phyloP scores from a whole-genome alignment of 768 basidiomycete genomes.

The Trametes elegans region DNA sequence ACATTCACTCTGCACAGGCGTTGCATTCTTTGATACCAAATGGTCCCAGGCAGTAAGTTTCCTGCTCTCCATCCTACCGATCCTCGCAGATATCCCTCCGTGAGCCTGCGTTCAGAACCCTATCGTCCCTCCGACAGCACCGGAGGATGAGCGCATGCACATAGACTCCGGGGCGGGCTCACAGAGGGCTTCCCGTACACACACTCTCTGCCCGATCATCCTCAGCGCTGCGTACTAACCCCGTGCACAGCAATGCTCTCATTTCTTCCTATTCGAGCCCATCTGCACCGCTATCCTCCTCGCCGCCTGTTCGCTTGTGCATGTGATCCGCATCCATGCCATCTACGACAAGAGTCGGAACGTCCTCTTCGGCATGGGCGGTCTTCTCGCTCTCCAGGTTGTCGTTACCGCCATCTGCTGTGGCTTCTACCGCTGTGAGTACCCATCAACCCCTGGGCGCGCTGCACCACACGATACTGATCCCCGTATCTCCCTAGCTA shows the following conservation, averaged over 20 bases:
- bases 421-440: conserved; percentile 74
- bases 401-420: conserved; percentile 72
- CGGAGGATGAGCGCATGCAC: conserved; percentile 4
- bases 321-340: conserved; percentile 76
- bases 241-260: conserved; percentile 49
- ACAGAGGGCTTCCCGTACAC: neutral
- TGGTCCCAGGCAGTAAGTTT: conserved; percentile 50
- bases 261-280: conserved; percentile 83
- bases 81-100: neutral
- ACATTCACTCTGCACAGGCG: conserved; percentile 43
- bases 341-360: conserved; percentile 67
- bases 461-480: neutral
- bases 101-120: no score
- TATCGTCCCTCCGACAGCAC: neutral
- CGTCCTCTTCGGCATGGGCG: conserved; percentile 54
- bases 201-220: neutral
- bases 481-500: conserved; percentile 39
- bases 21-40: conserved; percentile 81
- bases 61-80: neutral
- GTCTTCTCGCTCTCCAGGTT: conserved; percentile 63
- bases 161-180: neutral
- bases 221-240: neutral
- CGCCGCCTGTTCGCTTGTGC: conserved; percentile 67
- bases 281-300: conserved; percentile 82
- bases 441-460: no score